These are phyloP conservation scores for Ceratocystis diversiconidia DNA, from an alignment of 2,329 filamentous ascomycete species.

Conservation along the genomic window DNA sequence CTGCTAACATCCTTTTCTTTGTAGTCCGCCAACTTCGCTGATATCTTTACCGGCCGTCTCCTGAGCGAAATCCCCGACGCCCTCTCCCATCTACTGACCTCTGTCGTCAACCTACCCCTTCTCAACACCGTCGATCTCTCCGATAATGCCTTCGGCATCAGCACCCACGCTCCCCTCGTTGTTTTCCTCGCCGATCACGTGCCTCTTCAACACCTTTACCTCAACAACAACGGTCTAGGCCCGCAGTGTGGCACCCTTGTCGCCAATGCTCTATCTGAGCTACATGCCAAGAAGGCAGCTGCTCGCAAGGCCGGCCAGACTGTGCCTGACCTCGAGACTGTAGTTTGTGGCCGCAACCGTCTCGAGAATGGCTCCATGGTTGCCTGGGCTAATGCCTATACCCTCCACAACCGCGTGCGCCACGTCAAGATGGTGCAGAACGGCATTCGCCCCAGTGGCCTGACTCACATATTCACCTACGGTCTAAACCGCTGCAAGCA, in stretches of 20 bases:
- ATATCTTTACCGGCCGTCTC: constrained; percentile 92
- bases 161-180: constrained; percentile 83
- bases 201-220: constrained; percentile 81
- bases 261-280: constrained; percentile 69
- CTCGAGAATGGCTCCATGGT: constrained; percentile 93
- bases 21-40: constrained; percentile 73
- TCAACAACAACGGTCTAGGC: constrained; percentile 97
- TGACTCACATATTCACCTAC: constrained; percentile 62
- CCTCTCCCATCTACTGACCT: constrained; percentile 68
- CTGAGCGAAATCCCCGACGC: constrained; percentile 88
- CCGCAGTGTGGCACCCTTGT: constrained; percentile 81
- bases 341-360: constrained; percentile 90
- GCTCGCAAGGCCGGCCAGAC: constrained; percentile 56
- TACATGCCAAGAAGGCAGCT: constrained; percentile 71
- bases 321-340: constrained; percentile 79
- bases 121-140: constrained; percentile 89
- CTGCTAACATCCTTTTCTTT: background rate
- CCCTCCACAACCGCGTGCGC: constrained; percentile 67
- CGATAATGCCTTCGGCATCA: constrained; percentile 95
- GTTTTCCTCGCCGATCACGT: constrained; percentile 80
- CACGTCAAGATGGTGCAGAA: constrained; percentile 97
- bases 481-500: constrained; percentile 57
- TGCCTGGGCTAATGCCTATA: constrained; percentile 81
- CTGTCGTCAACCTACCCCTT: constrained; percentile 71
- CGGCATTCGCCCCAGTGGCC: constrained; percentile 87